Evolutionary conservation across 2,329 filamentous ascomycete species (phyloP).

Genomic region (Pyricularia grisea): DNA sequence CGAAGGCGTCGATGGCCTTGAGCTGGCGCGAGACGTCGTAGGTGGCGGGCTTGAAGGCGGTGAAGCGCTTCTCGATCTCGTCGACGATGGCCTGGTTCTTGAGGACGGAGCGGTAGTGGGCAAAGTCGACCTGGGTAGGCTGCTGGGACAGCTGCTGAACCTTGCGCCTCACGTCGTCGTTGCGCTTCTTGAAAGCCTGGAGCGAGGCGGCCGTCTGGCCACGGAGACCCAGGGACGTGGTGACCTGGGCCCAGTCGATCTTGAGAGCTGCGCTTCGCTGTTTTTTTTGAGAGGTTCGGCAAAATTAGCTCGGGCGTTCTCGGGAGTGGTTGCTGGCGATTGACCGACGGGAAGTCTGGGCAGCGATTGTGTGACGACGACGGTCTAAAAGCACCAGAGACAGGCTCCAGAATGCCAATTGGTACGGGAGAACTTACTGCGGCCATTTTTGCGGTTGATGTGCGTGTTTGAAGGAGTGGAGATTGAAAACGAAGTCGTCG

Average conservation of each 20-base stretch:
- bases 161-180: conserved; percentile 96
- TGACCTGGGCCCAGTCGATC: conserved; percentile 97
- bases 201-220: conserved; percentile 89
- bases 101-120: conserved; percentile 79
- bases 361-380: background rate
- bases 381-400: background rate
- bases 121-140: conserved; percentile 83
- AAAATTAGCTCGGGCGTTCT: conserved; percentile 42
- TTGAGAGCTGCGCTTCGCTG: conserved; percentile 97
- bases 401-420: conserved; percentile 6
- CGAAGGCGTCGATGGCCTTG: conserved; percentile 97
- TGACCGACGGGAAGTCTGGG: background rate
- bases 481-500: conserved; percentile 29
- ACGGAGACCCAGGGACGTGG: conserved; percentile 87
- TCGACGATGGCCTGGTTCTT: conserved; percentile 95
- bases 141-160: conserved; percentile 75
- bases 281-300: background rate
- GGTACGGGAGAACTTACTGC: conserved; percentile 45
- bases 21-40: conserved; percentile 92
- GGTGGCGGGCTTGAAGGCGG: conserved; percentile 78
- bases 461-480: conserved; percentile 35
- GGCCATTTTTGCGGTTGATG: conserved; percentile 53
- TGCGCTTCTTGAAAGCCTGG: conserved; percentile 98
- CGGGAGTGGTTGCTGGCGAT: background rate
- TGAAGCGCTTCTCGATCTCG: conserved; percentile 96